Evolutionary conservation across 2,329 filamentous ascomycete species (phyloP), one percentile per base, ranked within the genome.

Genomic region (Exophiala calicioides): DNA sequence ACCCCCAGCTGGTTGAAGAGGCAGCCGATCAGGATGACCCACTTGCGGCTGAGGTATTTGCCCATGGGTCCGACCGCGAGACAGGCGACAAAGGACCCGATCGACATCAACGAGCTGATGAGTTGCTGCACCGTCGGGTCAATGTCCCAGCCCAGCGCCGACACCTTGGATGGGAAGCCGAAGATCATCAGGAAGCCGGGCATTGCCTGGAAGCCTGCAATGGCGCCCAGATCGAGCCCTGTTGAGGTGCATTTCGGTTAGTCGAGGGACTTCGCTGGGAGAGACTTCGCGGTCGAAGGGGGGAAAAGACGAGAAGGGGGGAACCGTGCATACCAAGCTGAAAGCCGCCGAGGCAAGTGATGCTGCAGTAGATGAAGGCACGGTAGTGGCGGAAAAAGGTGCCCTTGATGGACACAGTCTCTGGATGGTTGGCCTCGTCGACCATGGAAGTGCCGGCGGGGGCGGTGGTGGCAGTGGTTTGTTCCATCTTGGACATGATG

Each of bases 131-230:
- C 73, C 0, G 71, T 75, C 15, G 69, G 67, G 19, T 39, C 34
- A 18, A 46, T 46, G 12, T 16, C 34, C 34, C 35, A 46, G n/a
- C 27, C 35, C 6, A 36, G 15, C 5, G 24, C 21, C 15, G 35
- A 29, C 10, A 71, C 63, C 42, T 75, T 67, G n/a, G 64, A 59
- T 9, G 16, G 30, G 44, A 76, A 72, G 2, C 75, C 75, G 56
- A 76, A 78, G 0, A 78, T 72, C 43, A 65, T 62, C 4, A 75
- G 56, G 40, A 77, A 78, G 0, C 75, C 75, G 0, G 74, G 74
- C 73, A 76, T 76, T 3, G 39, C 39, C 29, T 42, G 39, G 16
- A 42, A 33, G n/a, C 39, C 39, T 13, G 39, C 39, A 12, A 42
- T 42, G 15, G 39, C 15, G 6, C 39, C 39, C 33, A 42, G 39